phyloP scores from a whole-genome alignment of 169 alveolate genomes.

The Plasmodium vivax region DNA sequence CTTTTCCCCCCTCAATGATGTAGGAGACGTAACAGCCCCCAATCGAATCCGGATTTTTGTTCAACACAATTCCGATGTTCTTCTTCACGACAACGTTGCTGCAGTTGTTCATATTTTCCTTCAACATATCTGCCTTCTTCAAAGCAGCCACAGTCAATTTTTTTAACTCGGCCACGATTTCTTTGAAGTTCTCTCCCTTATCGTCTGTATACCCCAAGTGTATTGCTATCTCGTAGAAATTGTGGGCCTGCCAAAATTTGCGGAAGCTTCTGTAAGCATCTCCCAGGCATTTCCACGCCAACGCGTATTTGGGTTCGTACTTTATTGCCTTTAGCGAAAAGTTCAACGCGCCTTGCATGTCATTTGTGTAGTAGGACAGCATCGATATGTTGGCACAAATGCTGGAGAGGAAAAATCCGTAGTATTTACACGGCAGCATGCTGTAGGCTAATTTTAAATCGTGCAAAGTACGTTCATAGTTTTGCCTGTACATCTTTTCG shows the following conservation, averaged over 20 bases:
- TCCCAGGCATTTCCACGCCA: constrained; percentile 69
- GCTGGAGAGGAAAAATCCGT: constrained; percentile 44
- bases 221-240: constrained; percentile 71
- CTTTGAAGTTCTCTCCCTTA: constrained; percentile 56
- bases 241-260: constrained; percentile 71
- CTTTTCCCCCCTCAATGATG: constrained; percentile 67
- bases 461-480: constrained; percentile 46
- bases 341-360: constrained; percentile 53
- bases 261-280: constrained; percentile 72
- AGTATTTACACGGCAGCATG: constrained; percentile 72
- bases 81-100: constrained; percentile 30
- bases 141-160: constrained; percentile 33
- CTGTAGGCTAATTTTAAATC: constrained; percentile 68
- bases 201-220: constrained; percentile 66
- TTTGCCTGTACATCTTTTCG: constrained; percentile 43
- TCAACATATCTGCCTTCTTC: constrained; percentile 48
- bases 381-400: constrained; percentile 37
- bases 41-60: constrained; percentile 65
- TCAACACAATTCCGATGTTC: constrained; percentile 64
- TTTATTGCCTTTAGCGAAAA: constrained; percentile 61
- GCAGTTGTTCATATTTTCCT: constrained; percentile 52
- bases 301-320: constrained; percentile 43
- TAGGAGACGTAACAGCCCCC: constrained; percentile 73
- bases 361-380: constrained; percentile 57
- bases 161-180: constrained; percentile 34